Evolutionary conservation across 192 early-diverging fungal genomes (phyloP).

Genomic region (Jimgerdemannia lactiflua): DNA sequence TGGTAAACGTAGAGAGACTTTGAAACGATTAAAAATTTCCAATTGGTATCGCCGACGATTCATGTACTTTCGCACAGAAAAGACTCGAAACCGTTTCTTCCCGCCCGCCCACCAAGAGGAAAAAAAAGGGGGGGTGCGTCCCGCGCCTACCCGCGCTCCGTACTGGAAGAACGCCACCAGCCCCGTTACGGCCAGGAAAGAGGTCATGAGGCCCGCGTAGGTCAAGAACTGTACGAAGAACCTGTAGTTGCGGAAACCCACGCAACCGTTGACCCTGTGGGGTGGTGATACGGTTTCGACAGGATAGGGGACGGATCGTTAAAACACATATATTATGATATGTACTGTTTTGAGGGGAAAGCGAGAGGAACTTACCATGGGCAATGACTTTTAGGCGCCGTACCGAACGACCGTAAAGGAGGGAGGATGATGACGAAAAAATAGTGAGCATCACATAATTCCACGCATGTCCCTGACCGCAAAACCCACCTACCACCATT

Average conservation of each 20-base stretch:
- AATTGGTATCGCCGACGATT: constrained; percentile 2
- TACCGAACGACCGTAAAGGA: background rate
- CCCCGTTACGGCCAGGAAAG: constrained; percentile 23
- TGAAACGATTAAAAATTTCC: background rate
- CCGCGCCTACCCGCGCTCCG: constrained; percentile 8
- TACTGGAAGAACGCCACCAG: constrained; percentile 18
- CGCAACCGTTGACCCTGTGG: constrained; percentile 48
- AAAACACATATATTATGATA: background rate
- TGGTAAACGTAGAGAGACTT: background rate
- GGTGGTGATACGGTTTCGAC: constrained; percentile 3
- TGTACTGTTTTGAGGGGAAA: background rate
- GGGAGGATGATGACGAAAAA: background rate
- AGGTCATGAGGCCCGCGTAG: constrained; percentile 19
- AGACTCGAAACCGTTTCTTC: background rate
- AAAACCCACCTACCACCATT: background rate
- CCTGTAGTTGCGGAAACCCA: constrained; percentile 41
- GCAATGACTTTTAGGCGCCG: constrained; percentile 25
- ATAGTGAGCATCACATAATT: background rate
- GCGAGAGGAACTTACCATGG: constrained; percentile 27
- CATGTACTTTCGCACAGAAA: background rate
- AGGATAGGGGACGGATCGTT: background rate
- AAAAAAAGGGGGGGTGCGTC: background rate
- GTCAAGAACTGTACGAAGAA: constrained; percentile 34
- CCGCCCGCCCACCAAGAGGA: background rate
- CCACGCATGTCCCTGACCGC: too few species aligned